phyloP scores from a whole-genome alignment of 805 yeast genomes.

The Metschnikowia matae region DNA sequence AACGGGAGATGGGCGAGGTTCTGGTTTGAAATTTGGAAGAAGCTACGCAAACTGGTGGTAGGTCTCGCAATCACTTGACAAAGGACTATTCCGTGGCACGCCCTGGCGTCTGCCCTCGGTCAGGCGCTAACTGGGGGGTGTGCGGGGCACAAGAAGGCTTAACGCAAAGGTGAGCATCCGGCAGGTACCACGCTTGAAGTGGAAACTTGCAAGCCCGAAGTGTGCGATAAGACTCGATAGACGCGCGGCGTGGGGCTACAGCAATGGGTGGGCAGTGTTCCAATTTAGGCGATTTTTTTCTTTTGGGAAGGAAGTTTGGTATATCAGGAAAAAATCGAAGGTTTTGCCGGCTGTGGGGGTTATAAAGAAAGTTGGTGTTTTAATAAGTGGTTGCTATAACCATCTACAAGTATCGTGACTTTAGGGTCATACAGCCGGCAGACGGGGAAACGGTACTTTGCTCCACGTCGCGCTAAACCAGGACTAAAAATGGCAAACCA shows the following conservation, averaged over 20 bases:
- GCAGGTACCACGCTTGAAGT: not conserved
- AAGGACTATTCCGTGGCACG: not conserved
- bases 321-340: not conserved
- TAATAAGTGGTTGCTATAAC: not conserved
- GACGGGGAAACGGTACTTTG: not conserved
- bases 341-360: too few species aligned
- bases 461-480: not conserved
- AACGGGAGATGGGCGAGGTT: not conserved
- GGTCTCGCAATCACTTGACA: not conserved
- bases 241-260: not conserved
- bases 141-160: constrained; percentile 2
- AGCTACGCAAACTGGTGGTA: not conserved
- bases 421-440: not conserved
- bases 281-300: not conserved
- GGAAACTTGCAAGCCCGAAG: not conserved
- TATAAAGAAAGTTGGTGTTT: too few species aligned
- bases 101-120: not conserved
- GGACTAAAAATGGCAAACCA: not conserved
- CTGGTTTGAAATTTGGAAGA: not conserved
- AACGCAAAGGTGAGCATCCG: constrained; percentile 1
- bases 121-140: not conserved
- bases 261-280: not conserved
- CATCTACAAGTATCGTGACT: not conserved
- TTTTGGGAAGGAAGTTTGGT: not conserved
- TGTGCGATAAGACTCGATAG: constrained; percentile 3